These are phyloP conservation scores for Mucor mucedo DNA, from an alignment of 371 early-diverging fungal genomes.

Conservation along the genomic window DNA sequence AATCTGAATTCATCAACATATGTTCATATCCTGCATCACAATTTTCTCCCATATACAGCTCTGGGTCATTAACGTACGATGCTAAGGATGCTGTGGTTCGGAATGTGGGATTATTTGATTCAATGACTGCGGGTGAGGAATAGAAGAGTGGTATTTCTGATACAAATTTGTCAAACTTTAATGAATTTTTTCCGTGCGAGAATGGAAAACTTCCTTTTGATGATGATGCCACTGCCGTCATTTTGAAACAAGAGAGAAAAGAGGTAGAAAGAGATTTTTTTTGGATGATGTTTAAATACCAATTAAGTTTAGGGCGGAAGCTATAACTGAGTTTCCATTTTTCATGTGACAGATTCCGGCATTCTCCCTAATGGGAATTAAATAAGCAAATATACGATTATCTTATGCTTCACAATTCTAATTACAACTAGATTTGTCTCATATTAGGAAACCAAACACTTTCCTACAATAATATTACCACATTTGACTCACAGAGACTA, in stretches of 20 bases:
- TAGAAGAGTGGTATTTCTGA: slow-evolving; percentile 5
- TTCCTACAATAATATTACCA: too few relatives aligned
- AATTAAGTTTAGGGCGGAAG: neutral
- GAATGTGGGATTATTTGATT: neutral
- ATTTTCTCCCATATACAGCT: slow-evolving; percentile 37
- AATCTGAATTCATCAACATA: slow-evolving; percentile 34
- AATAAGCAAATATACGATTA: too few relatives aligned
- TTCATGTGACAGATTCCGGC: slow-evolving; percentile 6
- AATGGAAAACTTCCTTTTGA: slow-evolving; percentile 2
- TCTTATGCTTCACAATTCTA: too few relatives aligned
- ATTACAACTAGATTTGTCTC: too few relatives aligned
- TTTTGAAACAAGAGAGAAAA: neutral
- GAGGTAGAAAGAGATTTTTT: too few relatives aligned
- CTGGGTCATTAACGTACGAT: slow-evolving; percentile 14
- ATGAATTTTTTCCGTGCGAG: neutral
- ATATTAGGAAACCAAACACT: too few relatives aligned
- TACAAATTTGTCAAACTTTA: slow-evolving; percentile 6
- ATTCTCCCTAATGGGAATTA: neutral
- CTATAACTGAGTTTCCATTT: slow-evolving; percentile 2
- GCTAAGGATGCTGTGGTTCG: neutral
- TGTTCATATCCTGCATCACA: slow-evolving; percentile 38
- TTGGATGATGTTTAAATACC: neutral
- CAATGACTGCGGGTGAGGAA: neutral
- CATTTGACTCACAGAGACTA: too few relatives aligned
- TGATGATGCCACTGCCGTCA: slow-evolving; percentile 4